A percentile compares a stretch with the other conserved stretches of the same genome.
phyloP scores from a whole-genome alignment of 345 rosid species.

The Populus euphratica region DNA sequence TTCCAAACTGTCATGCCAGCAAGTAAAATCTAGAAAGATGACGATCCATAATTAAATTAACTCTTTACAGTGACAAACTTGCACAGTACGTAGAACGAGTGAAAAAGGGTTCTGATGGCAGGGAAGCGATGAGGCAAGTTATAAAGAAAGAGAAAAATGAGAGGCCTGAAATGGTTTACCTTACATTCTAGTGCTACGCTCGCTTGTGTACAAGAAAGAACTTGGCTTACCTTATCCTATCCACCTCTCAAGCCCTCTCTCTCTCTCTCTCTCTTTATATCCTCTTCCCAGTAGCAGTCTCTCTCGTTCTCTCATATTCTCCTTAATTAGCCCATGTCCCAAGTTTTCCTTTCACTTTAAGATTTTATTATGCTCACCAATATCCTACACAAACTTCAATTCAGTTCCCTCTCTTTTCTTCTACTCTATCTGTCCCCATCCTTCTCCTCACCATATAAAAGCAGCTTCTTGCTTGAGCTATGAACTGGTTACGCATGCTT shows the following conservation, averaged over 20 bases:
- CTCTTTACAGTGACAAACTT: not conserved
- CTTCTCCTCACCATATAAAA: not conserved
- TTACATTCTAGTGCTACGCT: conserved; percentile 23
- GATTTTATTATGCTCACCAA: not conserved
- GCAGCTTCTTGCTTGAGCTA: not conserved
- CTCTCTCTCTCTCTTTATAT: not conserved
- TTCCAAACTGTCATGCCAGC: not conserved
- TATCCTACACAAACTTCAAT: conserved; percentile 12
- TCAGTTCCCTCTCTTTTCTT: not conserved
- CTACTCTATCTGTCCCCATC: not conserved
- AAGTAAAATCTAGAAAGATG: not conserved
- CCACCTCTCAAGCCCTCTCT: conserved; percentile 18
- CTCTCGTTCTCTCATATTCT: not conserved
- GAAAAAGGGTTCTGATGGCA: not conserved
- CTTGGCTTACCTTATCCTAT: conserved; percentile 73
- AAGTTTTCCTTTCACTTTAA: conserved; percentile 8
- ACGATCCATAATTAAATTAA: no score
- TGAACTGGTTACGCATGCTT: not conserved
- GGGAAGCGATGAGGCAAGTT: not conserved
- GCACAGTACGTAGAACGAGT: not conserved
- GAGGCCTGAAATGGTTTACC: conserved; percentile 61
- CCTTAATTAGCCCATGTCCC: conserved; percentile 17
- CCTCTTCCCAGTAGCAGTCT: not conserved
- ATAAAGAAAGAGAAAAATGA: conserved; percentile 34
- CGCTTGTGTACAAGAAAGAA: conserved; percentile 25